phyloP scores from a whole-genome alignment of 345 rosid species.

The Salix arbutifolia region DNA sequence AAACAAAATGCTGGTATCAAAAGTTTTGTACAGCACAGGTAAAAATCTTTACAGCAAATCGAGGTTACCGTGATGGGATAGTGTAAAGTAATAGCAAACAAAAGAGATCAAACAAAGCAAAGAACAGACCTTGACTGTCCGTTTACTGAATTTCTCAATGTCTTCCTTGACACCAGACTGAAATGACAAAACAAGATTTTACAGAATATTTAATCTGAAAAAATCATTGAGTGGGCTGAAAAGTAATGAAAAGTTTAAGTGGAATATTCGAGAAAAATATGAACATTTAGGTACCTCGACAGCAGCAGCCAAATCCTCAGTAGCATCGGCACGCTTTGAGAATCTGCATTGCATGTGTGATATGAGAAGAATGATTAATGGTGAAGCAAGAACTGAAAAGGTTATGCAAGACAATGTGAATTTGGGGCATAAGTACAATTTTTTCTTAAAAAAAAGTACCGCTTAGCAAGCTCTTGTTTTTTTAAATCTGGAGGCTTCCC shows the following conservation, averaged over 20 bases:
- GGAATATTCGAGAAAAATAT: neutral
- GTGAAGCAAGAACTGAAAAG: neutral
- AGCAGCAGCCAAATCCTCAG: conserved; percentile 59
- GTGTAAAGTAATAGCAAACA: neutral
- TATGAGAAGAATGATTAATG: neutral
- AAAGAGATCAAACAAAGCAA: neutral
- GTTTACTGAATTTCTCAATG: conserved; percentile 88
- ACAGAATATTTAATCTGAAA: neutral
- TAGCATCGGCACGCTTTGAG: conserved; percentile 79
- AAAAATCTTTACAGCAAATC: neutral
- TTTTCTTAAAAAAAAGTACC: conserved; percentile 31
- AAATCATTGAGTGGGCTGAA: neutral
- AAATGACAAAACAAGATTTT: conserved; percentile 1
- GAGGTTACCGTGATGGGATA: neutral
- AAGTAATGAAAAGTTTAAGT: neutral
- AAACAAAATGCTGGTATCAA: neutral
- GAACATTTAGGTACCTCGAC: conserved; percentile 44
- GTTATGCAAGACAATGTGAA: neutral
- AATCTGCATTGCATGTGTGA: conserved; percentile 41
- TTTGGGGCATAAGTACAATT: no score
- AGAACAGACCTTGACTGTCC: conserved; percentile 72
- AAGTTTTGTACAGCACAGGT: neutral
- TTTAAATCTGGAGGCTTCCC: conserved; percentile 89
- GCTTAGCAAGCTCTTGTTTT: conserved; percentile 81
- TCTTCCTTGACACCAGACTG: conserved; percentile 81